phyloP scores from a whole-genome alignment of 345 rosid genomes.

The Populus ilicifolia region DNA sequence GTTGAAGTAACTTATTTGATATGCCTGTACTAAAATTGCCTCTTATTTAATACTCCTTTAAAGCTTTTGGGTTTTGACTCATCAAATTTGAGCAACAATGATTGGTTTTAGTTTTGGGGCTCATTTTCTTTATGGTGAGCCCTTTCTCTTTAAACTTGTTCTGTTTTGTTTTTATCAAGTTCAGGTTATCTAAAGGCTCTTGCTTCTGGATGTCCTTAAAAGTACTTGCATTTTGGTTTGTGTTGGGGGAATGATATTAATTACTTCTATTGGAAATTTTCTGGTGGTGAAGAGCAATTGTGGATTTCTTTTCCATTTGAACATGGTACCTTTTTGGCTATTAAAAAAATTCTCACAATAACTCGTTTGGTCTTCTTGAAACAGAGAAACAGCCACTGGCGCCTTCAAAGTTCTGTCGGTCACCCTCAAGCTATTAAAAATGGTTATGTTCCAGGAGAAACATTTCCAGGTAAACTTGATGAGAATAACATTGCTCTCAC shows the following conservation, averaged over 20 bases:
- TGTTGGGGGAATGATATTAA: neutral
- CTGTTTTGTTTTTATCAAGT: neutral
- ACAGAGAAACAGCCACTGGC: conserved; percentile 98
- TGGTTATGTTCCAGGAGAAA: conserved; percentile 63
- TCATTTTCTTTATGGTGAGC: neutral
- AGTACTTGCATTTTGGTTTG: neutral
- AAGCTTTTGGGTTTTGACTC: neutral
- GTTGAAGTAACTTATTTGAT: neutral
- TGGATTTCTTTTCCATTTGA: conserved; percentile 3
- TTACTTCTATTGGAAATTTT: conserved; percentile 1
- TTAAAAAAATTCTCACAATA: neutral
- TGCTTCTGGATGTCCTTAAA: neutral
- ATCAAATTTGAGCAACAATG: neutral
- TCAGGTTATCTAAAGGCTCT: neutral
- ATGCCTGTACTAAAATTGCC: neutral
- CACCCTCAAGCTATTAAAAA: conserved; percentile 61
- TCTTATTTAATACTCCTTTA: neutral
- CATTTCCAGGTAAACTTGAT: conserved; percentile 63
- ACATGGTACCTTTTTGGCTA: neutral
- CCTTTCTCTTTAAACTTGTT: neutral
- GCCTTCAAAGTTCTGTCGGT: conserved; percentile 55
- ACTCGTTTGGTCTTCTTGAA: conserved; percentile 19
- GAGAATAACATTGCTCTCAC: conserved; percentile 42
- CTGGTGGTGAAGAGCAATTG: neutral
- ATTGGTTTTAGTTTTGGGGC: neutral